Conservation (phyloP, 805 yeast genomes). For the Cyberlindnera galapagoensis region DNA sequence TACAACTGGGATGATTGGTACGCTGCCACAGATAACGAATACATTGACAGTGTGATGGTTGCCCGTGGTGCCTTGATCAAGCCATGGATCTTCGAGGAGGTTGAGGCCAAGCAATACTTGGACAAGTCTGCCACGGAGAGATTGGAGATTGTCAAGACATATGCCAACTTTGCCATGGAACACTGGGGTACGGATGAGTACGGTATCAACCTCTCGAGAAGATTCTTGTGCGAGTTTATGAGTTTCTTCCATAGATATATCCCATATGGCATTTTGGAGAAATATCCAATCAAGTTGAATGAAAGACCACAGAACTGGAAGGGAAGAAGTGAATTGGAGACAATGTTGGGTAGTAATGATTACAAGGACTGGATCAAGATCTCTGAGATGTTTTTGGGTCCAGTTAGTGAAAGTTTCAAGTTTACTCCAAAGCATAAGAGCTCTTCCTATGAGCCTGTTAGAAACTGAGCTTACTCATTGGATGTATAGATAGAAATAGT, state of each 20-base stretch:
- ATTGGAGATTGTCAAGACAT: constrained; percentile 63
- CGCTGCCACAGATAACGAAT: constrained; percentile 52
- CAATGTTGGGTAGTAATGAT: constrained; percentile 77
- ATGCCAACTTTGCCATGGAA: constrained; percentile 75
- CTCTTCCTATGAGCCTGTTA: constrained; percentile 51
- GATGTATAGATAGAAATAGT: not conserved
- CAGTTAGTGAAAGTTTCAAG: constrained; percentile 64
- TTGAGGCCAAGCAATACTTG: constrained; percentile 79
- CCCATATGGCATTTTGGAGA: constrained; percentile 89
- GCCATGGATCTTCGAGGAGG: constrained; percentile 98
- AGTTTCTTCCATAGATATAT: constrained; percentile 92
- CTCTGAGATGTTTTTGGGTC: constrained; percentile 92
- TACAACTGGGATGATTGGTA: constrained; percentile 87
- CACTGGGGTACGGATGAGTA: constrained; percentile 98
- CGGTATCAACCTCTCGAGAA: constrained; percentile 81
- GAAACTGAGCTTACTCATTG: not conserved
- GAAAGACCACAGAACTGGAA: constrained; percentile 92
- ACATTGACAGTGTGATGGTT: constrained; percentile 91
- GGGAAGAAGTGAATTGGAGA: constrained; percentile 91
- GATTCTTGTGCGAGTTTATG: constrained; percentile 90
- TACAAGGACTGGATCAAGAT: constrained; percentile 89
- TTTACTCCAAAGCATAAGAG: constrained; percentile 95
- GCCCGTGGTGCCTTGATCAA: constrained; percentile 97
- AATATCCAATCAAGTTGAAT: constrained; percentile 81
- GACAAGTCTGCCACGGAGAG: constrained; percentile 92